A percentile compares a stretch with the other conserved stretches of the same genome.
Evolutionary conservation across 2,329 filamentous ascomycete species (phyloP).

Genomic region (Nemania sp.): DNA sequence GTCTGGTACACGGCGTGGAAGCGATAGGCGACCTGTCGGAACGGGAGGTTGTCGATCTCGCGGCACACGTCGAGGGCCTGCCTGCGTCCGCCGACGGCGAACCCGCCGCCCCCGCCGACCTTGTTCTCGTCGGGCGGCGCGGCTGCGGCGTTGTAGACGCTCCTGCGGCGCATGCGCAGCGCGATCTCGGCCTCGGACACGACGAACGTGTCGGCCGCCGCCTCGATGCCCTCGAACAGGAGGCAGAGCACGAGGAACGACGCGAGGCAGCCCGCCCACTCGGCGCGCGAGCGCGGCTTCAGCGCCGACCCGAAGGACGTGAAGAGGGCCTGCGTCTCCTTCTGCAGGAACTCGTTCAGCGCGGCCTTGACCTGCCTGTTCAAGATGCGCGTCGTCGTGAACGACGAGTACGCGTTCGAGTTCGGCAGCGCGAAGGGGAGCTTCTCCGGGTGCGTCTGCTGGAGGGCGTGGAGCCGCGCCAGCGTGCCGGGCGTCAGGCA

Average conservation of each 20-base stretch:
- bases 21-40: constrained; percentile 63
- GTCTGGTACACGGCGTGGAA: constrained; percentile 66
- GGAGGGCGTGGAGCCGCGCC: constrained; percentile 44
- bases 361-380: constrained; percentile 61
- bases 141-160: neutral
- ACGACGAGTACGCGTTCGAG: constrained; percentile 32
- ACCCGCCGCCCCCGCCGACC: constrained; percentile 11
- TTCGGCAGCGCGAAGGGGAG: constrained; percentile 29
- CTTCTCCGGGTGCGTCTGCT: constrained; percentile 51
- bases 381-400: constrained; percentile 57
- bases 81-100: constrained; percentile 45
- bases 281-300: constrained; percentile 56
- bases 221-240: constrained; percentile 63
- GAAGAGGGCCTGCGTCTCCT: constrained; percentile 57
- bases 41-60: constrained; percentile 62
- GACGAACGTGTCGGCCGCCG: constrained; percentile 57
- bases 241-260: constrained; percentile 61
- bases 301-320: constrained; percentile 57
- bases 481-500: constrained; percentile 54
- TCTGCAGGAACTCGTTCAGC: constrained; percentile 58
- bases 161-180: constrained; percentile 42
- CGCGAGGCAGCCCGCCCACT: constrained; percentile 62
- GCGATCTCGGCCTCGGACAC: constrained; percentile 56
- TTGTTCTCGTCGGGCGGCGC: constrained; percentile 22
- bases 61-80: constrained; percentile 53